phyloP scores from a whole-genome alignment of 164 flowering plant genomes.

The Macadamia integrifolia region DNA sequence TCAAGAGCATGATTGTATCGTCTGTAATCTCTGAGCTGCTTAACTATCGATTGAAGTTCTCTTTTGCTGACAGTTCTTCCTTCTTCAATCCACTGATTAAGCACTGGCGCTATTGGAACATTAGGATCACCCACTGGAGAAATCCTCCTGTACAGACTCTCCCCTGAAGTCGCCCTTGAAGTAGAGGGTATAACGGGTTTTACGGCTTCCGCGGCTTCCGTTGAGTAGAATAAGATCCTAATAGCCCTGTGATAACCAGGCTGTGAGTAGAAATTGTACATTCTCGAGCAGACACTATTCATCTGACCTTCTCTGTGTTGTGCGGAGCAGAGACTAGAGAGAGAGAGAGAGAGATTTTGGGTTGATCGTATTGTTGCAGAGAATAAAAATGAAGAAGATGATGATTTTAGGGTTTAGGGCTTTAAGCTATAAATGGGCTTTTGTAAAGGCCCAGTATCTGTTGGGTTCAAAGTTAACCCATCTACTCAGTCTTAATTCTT shows the following conservation, averaged over 20 bases:
- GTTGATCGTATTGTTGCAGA: background rate
- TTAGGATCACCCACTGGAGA: slow-evolving; percentile 26
- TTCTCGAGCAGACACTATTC: background rate
- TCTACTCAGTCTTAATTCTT: too few species aligned
- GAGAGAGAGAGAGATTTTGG: background rate
- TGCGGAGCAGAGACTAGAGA: background rate
- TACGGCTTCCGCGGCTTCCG: background rate
- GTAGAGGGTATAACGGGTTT: background rate
- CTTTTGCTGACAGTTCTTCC: slow-evolving; percentile 16
- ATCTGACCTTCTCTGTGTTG: background rate
- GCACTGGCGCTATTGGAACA: slow-evolving; percentile 31
- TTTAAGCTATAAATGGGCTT: background rate
- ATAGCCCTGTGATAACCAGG: background rate
- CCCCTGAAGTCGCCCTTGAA: slow-evolving; percentile 8
- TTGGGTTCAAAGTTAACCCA: too few species aligned
- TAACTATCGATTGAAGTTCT: slow-evolving; percentile 22
- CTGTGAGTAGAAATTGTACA: background rate
- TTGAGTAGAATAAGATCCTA: slow-evolving; percentile 6
- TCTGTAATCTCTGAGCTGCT: slow-evolving; percentile 10
- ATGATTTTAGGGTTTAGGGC: background rate
- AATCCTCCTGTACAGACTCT: slow-evolving; percentile 27
- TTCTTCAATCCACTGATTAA: slow-evolving; percentile 40
- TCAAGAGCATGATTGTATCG: slow-evolving; percentile 48
- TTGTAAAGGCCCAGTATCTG: too few species aligned
- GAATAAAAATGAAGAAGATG: too few species aligned